Evolutionary conservation across 2,329 filamentous ascomycete species (phyloP), one percentile per base, ranked within the genome.

Genomic region (Colletotrichum zoysiae): DNA sequence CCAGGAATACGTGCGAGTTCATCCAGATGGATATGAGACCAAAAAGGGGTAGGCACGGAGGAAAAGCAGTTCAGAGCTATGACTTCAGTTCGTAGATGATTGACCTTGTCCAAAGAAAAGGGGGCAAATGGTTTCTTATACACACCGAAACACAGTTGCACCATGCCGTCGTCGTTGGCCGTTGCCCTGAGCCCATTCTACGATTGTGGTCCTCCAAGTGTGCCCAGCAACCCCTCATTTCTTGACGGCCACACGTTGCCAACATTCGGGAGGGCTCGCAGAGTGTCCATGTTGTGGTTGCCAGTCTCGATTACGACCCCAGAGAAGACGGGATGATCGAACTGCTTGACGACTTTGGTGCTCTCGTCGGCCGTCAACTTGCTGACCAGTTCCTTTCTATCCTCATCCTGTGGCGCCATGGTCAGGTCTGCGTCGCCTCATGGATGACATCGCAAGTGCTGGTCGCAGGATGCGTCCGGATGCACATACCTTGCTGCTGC

Each of bases 161-260:
- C 12, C 8, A 16, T 23, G 16, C 8, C 5, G 12, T 57, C 33
- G 3, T 16, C 6, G 1, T 16, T n/a, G n/a, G n/a, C n/a, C 33
- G 20, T 1, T 57, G 11, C 3, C 5, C 53, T 9, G 0, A 2
- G 4, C 11, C 53, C 20, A 14, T 53, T n/a, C 50, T 20, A 55
- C 30, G 50, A 23, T 38, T 16, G 38, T 16, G 33, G 18, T 1
- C 48, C 58, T 18, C 65, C 20, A 6, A 72, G 70, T 18, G 57
- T 58, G 8, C 18, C 53, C 3, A 72, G 20, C 20, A 70, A 33
- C n/a, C 70, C 70, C 60, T 72, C 70, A n/a, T 72, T 70, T 26
- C 55, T 65, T 2, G 70, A 72, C 18, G 78, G 76, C 81, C 81
- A 83, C 20, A 81, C 81, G 33, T 81, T 82, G 53, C 78, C 67